phyloP scores from a whole-genome alignment of 495 filamentous ascomycete species.

The Neurospora sp. region DNA sequence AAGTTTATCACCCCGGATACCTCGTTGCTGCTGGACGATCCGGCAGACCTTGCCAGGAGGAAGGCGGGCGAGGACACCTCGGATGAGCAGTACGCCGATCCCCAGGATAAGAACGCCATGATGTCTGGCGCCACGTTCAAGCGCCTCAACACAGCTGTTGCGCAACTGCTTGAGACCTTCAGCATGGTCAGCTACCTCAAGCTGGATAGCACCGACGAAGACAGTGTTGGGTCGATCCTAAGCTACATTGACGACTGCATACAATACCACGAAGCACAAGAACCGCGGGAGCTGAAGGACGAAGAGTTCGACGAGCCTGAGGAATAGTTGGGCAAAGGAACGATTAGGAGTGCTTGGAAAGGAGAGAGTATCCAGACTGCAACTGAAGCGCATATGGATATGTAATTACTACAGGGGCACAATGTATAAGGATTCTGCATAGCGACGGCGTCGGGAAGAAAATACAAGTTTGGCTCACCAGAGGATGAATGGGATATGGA shows the following conservation, averaged over 20 bases:
- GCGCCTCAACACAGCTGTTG: slow-evolving; percentile 74
- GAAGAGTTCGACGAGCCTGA: slow-evolving; percentile 59
- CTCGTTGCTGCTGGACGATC: slow-evolving; percentile 63
- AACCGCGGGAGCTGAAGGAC: slow-evolving; percentile 78
- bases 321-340: neutral
- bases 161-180: slow-evolving; percentile 85
- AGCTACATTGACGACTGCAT: slow-evolving; percentile 97
- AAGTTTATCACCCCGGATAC: slow-evolving; percentile 78
- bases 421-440: slow-evolving; percentile 23
- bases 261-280: slow-evolving; percentile 92
- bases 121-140: slow-evolving; percentile 73
- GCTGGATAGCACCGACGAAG: slow-evolving; percentile 83
- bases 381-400: no score
- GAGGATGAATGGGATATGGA: neutral
- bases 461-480: slow-evolving; percentile 1
- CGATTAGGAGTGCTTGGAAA: neutral
- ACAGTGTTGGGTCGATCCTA: slow-evolving; percentile 81
- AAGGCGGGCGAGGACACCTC: slow-evolving; percentile 25
- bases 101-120: slow-evolving; percentile 50
- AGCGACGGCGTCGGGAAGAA: slow-evolving; percentile 40
- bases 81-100: slow-evolving; percentile 39
- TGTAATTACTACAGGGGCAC: neutral
- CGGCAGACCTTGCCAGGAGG: slow-evolving; percentile 36
- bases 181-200: slow-evolving; percentile 94
- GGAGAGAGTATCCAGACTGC: neutral